phyloP scores from a whole-genome alignment of 352 stramenopile genomes.

The Aphanomyces stellatus region DNA sequence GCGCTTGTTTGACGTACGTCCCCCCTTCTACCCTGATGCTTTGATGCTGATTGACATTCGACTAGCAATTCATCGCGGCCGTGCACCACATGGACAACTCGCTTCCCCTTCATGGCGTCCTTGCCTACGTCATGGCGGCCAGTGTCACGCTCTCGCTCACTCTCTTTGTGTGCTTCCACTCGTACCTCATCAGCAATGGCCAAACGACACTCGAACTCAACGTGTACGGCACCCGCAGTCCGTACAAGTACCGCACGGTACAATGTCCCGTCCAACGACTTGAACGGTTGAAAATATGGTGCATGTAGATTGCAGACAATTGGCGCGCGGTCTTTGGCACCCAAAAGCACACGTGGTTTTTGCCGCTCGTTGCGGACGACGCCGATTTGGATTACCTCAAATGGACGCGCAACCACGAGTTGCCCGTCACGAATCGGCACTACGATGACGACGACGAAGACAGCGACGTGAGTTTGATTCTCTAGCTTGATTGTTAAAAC shows the following conservation, averaged over 20 bases:
- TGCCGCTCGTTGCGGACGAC: neutral
- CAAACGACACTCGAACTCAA: conserved; percentile 62
- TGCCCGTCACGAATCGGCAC: neutral
- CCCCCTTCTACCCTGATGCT: conserved; percentile 18
- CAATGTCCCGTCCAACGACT: too few relatives aligned
- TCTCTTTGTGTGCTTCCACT: conserved; percentile 64
- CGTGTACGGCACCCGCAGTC: conserved; percentile 12
- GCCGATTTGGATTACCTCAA: neutral
- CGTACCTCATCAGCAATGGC: conserved; percentile 51
- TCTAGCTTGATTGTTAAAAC: neutral
- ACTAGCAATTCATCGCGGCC: conserved; percentile 1
- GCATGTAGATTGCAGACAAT: conserved; percentile 1
- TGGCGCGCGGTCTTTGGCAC: conserved; percentile 17
- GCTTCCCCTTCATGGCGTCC: conserved; percentile 39
- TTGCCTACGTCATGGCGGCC: conserved; percentile 64
- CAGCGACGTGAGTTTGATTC: neutral
- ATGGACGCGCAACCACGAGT: neutral
- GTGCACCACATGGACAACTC: conserved; percentile 20
- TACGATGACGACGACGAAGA: neutral
- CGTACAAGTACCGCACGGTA: conserved; percentile 8
- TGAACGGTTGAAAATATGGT: neutral
- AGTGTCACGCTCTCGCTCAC: conserved; percentile 61
- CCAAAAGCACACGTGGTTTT: neutral
- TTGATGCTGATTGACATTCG: too few relatives aligned
- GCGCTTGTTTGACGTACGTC: conserved; percentile 46